A percentile compares a stretch with the other conserved stretches of the same genome.
Evolutionary conservation across 768 basidiomycete species (phyloP).

Genomic region (Strobilomyces echinocephalus): DNA sequence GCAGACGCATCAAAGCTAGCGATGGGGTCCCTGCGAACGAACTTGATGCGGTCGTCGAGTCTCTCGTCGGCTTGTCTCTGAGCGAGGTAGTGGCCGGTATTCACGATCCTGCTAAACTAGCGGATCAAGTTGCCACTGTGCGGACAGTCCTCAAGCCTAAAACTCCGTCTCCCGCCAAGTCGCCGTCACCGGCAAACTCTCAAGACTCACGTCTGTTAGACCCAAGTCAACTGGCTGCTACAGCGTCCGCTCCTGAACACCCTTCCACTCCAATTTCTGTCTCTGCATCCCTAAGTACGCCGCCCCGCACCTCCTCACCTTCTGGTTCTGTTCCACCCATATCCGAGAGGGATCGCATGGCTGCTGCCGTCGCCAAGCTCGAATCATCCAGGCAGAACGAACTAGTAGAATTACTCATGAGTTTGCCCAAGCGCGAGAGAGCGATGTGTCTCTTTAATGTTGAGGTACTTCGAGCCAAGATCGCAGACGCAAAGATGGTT

Average conservation of each 20-base stretch:
- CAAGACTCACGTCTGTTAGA: conserved; percentile 72
- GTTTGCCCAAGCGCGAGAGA: conserved; percentile 81
- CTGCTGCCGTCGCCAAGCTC: conserved; percentile 58
- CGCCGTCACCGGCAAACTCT: conserved; percentile 51
- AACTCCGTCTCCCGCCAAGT: conserved; percentile 42
- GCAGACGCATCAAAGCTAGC: conserved; percentile 61
- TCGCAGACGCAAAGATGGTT: conserved; percentile 78
- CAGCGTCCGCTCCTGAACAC: conserved; percentile 86
- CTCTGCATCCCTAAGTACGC: conserved; percentile 69
- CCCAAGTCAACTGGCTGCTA: conserved; percentile 58
- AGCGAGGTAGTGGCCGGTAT: conserved; percentile 75
- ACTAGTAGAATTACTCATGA: conserved; percentile 77
- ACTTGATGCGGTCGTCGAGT: conserved; percentile 64
- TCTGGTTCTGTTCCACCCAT: conserved; percentile 53
- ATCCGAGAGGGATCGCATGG: conserved; percentile 74
- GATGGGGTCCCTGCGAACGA: conserved; percentile 51
- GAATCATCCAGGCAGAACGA: conserved; percentile 58
- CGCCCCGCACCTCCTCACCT: conserved; percentile 81
- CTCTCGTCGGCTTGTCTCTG: conserved; percentile 63
- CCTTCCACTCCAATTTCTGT: conserved; percentile 83
- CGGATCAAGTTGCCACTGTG: conserved; percentile 53
- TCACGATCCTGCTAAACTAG: conserved; percentile 61
- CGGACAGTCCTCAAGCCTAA: conserved; percentile 35
- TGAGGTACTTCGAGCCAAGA: conserved; percentile 71
- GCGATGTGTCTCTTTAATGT: conserved; percentile 89